A percentile compares a stretch with the other conserved stretches of the same genome.
These are phyloP conservation scores for Saturnispora gosingensis DNA, from an alignment of 805 yeast genomes.

Conservation along the genomic window DNA sequence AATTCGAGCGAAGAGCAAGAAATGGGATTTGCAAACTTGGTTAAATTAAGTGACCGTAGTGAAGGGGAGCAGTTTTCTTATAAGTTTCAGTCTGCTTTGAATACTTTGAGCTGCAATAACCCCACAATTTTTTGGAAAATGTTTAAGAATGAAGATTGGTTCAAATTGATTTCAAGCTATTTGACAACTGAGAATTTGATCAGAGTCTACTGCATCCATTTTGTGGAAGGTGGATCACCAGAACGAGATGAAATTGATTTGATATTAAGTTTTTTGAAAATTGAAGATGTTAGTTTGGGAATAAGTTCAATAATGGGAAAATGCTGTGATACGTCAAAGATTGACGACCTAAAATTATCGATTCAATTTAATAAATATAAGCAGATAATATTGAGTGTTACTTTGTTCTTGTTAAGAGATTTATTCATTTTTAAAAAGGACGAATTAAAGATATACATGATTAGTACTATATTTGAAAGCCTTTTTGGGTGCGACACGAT, in stretches of 20 bases:
- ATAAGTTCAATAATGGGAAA: constrained; percentile 15
- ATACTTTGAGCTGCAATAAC: constrained; percentile 17
- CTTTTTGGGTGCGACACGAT: constrained; percentile 20
- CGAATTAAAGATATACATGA: constrained; percentile 14
- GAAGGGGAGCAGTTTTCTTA: constrained; percentile 10
- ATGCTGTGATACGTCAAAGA: constrained; percentile 22
- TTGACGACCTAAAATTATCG: constrained; percentile 22
- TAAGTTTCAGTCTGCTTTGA: constrained; percentile 18
- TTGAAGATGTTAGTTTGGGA: constrained; percentile 20
- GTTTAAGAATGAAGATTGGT: constrained; percentile 12
- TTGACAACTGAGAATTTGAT: constrained; percentile 24
- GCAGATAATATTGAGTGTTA: constrained; percentile 15
- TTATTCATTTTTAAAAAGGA: constrained; percentile 8
- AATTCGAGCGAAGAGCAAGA: constrained; percentile 15
- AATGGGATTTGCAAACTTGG: constrained; percentile 15
- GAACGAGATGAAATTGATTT: constrained; percentile 4
- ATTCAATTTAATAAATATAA: constrained; percentile 25
- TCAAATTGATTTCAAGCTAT: constrained; percentile 12
- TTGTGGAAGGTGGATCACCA: constrained; percentile 6
- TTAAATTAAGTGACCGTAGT: constrained; percentile 1
- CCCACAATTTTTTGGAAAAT: constrained; percentile 18
- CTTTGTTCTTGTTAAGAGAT: constrained; percentile 13
- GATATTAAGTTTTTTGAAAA: constrained; percentile 12
- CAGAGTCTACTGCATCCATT: constrained; percentile 18
- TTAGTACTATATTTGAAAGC: constrained; percentile 18